Base-by-base conservation (phyloP, 1,139 yeast genomes). In the Blastobotrys malaysiensis region DNA sequence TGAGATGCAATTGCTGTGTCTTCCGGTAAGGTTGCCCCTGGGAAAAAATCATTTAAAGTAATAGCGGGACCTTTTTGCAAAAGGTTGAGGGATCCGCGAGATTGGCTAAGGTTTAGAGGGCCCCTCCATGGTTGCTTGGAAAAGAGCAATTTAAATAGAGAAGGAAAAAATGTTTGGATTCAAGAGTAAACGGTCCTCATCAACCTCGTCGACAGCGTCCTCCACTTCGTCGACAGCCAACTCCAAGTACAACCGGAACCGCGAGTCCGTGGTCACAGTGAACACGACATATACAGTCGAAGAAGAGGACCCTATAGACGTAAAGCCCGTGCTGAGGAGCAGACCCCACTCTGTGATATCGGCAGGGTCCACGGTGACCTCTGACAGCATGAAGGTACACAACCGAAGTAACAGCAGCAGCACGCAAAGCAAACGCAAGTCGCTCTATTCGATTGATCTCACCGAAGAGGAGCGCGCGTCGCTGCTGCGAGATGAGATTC, bases 401-500 rank as follows among this genome's bases (percentile, higher is more conserved):
- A 31, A 31, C 39, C 39, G 39, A n/a, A 31, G 39, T 31, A 31
- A 11, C 7, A 11, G 39, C 39, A 31, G 39, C 39, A 31, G 39
- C 39, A 11, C 39, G 39, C 39, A 31, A 16, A n/a, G 39, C 16
- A 31, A 31, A 16, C 39, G 39, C 14, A 31, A 31, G 39, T 31
- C 39, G 39, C 39, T 31, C 39, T 31, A 31, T 31, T 31, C 39
- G 39, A 7, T n/a, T 31, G 39, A 31, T 31, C 39, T 31, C 16
- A 31, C 50, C 13, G 64, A 60, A 49, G 59, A 61, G 46, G 62
- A 60, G 45, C 55, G 60, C 21, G 64, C 63, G 9, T 54, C 55
- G 49, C 51, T 55, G 27, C 53, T 64, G 21, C 51, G 64, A 43
- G 66, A 64, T 39, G 65, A 64, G 43, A 63, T 64, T 14, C 59